These are phyloP conservation scores for Ceratobasidium sp. DNA, from an alignment of 1,284 basidiomycete genomes.

Conservation along the genomic window DNA sequence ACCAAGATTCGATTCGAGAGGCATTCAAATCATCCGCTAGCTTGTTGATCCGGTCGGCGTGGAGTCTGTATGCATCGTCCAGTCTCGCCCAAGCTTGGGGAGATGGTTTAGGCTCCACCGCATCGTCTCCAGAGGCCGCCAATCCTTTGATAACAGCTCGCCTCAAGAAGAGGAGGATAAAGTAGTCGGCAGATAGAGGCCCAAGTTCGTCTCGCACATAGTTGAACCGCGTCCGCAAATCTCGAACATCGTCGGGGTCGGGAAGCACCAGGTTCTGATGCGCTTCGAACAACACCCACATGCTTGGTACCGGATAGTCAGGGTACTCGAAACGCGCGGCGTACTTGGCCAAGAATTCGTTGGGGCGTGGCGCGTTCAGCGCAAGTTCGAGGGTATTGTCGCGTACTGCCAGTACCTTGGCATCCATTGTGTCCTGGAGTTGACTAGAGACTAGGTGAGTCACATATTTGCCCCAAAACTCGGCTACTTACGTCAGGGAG, in stretches of 20 bases:
- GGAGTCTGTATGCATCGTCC: constrained; percentile 24
- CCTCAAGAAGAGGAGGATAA: constrained; percentile 21
- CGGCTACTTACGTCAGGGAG: constrained; percentile 56
- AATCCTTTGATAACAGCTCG: constrained; percentile 9
- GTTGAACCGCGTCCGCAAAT: constrained; percentile 9
- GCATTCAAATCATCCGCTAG: constrained; percentile 41
- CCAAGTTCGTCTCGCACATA: constrained; percentile 29
- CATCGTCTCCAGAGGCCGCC: neutral
- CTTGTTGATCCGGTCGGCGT: neutral
- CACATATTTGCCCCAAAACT: neutral
- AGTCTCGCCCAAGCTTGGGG: constrained; percentile 13
- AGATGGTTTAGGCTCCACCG: neutral
- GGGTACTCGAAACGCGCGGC: constrained; percentile 62
- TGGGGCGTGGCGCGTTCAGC: constrained; percentile 69
- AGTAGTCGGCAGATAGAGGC: constrained; percentile 32
- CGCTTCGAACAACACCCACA: constrained; percentile 64
- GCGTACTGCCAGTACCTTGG: constrained; percentile 76
- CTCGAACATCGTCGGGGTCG: constrained; percentile 16
- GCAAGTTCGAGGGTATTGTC: constrained; percentile 72
- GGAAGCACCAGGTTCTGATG: constrained; percentile 12
- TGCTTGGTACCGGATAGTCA: constrained; percentile 64
- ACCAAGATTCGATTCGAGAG: constrained; percentile 66
- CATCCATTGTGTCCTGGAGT: constrained; percentile 75
- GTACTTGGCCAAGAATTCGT: constrained; percentile 74
- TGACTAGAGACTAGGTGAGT: constrained; percentile 55